Evolutionary conservation across 352 stramenopile genomes (phyloP).

Genomic region (Pythium plurisporium): DNA sequence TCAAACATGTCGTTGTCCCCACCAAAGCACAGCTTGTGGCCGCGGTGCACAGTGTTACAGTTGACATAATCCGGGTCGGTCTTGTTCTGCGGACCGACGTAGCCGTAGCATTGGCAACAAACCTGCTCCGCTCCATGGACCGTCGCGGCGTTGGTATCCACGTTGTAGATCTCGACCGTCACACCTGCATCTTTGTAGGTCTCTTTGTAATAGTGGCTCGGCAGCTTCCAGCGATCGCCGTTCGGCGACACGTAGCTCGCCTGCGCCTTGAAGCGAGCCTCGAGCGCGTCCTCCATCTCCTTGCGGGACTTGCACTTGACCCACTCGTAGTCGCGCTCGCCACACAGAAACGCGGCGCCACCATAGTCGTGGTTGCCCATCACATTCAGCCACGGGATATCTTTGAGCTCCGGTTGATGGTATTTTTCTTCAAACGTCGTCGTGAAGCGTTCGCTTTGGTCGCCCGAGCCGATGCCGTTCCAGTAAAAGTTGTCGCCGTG

Average conservation of each 20-base stretch:
- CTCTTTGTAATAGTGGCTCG: conserved; percentile 70
- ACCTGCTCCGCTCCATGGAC: conserved; percentile 64
- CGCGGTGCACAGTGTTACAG: conserved; percentile 49
- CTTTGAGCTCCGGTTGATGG: conserved; percentile 40
- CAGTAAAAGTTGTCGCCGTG: conserved; percentile 86
- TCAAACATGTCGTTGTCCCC: conserved; percentile 54
- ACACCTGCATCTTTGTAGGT: conserved; percentile 42
- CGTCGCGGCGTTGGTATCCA: conserved; percentile 63
- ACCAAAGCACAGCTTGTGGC: conserved; percentile 47
- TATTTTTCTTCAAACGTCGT: conserved; percentile 71
- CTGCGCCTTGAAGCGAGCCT: conserved; percentile 59
- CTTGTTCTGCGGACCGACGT: conserved; percentile 27
- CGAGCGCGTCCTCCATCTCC: conserved; percentile 44
- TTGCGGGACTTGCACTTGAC: conserved; percentile 38
- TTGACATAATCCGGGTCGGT: conserved; percentile 18
- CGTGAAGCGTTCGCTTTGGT: conserved; percentile 52
- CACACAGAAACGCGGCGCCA: conserved; percentile 65
- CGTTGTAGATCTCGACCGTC: conserved; percentile 69
- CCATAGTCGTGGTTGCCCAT: conserved; percentile 82
- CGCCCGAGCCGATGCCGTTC: conserved; percentile 55
- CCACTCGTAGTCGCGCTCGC: conserved; percentile 31
- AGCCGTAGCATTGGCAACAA: conserved; percentile 84
- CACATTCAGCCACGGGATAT: conserved; percentile 68
- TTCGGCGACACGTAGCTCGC: conserved; percentile 65
- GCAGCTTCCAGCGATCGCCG: conserved; percentile 63